Conservation (phyloP, 2,329 filamentous ascomycete species). For the Nothomitra cinnamomea region DNA sequence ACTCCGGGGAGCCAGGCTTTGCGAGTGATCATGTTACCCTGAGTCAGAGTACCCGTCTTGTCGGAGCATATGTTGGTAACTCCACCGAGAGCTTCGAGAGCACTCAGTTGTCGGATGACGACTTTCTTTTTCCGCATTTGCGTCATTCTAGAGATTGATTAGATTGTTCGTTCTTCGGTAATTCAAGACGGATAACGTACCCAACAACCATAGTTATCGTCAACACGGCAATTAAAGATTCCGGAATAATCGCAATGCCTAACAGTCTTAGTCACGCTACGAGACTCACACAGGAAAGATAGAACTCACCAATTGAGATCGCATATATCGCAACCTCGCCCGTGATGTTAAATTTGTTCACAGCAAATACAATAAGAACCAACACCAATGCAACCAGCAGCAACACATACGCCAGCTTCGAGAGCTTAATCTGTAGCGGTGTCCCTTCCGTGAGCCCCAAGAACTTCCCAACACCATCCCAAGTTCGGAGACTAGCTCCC, state of each 20-base stretch:
- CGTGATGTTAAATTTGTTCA: constrained; percentile 37
- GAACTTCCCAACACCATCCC: constrained; percentile 43
- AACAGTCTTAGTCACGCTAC: constrained; percentile 37
- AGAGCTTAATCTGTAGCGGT: constrained; percentile 69
- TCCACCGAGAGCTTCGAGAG: constrained; percentile 45
- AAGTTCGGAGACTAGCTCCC: constrained; percentile 27
- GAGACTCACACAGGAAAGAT: constrained; percentile 21
- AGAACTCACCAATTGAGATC: constrained; percentile 36
- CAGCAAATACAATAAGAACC: constrained; percentile 50
- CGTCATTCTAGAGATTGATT: constrained; percentile 31
- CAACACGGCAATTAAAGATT: constrained; percentile 45
- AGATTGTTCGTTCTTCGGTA: background rate
- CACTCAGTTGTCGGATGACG: constrained; percentile 46
- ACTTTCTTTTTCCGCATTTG: constrained; percentile 48
- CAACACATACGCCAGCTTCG: constrained; percentile 66
- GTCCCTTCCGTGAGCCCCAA: constrained; percentile 59
- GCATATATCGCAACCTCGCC: constrained; percentile 50
- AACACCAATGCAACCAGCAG: constrained; percentile 58
- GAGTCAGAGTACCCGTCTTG: constrained; percentile 49
- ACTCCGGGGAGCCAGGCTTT: constrained; percentile 40
- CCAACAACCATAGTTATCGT: constrained; percentile 47
- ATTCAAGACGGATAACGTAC: background rate
- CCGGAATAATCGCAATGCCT: constrained; percentile 39
- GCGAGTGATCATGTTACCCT: constrained; percentile 45
- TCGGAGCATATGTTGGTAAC: constrained; percentile 53